Conservation (phyloP, 2,329 filamentous ascomycete genomes). For the Zarea fungicola region DNA sequence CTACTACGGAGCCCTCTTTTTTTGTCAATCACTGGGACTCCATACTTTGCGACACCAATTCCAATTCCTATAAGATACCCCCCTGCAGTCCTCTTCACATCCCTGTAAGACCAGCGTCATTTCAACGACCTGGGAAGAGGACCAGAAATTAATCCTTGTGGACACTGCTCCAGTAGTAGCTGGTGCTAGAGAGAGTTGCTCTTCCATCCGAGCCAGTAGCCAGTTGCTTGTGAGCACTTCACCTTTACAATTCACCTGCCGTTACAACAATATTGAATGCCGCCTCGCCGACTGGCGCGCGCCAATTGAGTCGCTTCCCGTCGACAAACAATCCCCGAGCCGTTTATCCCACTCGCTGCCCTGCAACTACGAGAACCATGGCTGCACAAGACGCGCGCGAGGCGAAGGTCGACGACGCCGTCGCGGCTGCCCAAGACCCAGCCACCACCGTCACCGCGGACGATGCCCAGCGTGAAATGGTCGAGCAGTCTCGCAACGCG, state of each 20-base stretch:
- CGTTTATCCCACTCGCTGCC: background rate
- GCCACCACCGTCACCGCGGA: conserved; percentile 62
- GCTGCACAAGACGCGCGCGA: conserved; percentile 9
- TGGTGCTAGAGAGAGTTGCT: conserved; percentile 2
- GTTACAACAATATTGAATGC: conserved; percentile 2
- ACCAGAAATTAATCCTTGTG: conserved; percentile 1
- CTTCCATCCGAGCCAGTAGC: background rate
- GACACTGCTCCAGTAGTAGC: conserved; percentile 4
- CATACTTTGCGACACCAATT: too few species aligned
- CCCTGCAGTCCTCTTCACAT: conserved; percentile 4
- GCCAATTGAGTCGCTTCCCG: conserved; percentile 6
- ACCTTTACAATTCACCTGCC: background rate
- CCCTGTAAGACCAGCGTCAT: conserved; percentile 11
- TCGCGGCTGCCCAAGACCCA: conserved; percentile 55
- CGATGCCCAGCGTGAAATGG: conserved; percentile 66
- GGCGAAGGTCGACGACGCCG: conserved; percentile 8
- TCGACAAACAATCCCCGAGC: background rate
- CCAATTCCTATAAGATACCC: conserved; percentile 8
- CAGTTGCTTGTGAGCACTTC: background rate
- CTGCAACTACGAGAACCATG: background rate
- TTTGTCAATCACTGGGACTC: too few species aligned
- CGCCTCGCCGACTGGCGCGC: conserved; percentile 11
- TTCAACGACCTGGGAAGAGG: background rate
- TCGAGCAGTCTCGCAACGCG: conserved; percentile 72
- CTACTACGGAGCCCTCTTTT: conserved; percentile 7